Evolutionary conservation across 2,329 filamentous ascomycete genomes (phyloP).

Genomic region (Dactylonectria macrodidyma): DNA sequence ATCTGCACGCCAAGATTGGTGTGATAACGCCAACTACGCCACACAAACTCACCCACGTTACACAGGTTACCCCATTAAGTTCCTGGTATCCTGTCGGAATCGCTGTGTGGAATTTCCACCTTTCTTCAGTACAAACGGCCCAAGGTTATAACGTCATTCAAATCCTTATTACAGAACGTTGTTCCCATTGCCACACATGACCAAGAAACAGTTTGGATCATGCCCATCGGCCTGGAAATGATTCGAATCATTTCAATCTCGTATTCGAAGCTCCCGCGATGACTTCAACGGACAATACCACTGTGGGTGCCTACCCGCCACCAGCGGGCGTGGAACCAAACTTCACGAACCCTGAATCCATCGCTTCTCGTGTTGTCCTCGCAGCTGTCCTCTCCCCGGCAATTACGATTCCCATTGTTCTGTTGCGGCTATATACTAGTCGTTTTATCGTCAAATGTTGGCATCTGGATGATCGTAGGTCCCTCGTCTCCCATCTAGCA

Average conservation of each 20-base stretch:
- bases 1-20: constrained; percentile 1
- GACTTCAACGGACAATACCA: constrained; percentile 6
- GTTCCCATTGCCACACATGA: background rate
- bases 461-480: constrained; percentile 34
- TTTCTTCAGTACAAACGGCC: background rate
- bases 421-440: constrained; percentile 31
- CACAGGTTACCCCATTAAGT: background rate
- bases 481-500: background rate
- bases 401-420: constrained; percentile 22
- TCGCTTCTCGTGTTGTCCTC: constrained; percentile 10
- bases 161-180: background rate
- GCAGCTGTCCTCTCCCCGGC: constrained; percentile 11
- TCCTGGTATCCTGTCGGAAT: background rate
- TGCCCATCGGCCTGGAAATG: background rate
- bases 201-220: background rate
- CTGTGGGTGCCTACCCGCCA: constrained; percentile 13
- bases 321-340: constrained; percentile 11
- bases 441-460: constrained; percentile 23
- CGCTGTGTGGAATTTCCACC: background rate
- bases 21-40: constrained; percentile 1
- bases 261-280: background rate
- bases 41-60: constrained; percentile 1
- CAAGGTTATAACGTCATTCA: background rate
- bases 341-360: constrained; percentile 17
- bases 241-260: background rate